A percentile compares a stretch with the other conserved stretches of the same genome.
Evolutionary conservation across 129 eudicot genomes (phyloP).

Genomic region (Artemisia tridentata): DNA sequence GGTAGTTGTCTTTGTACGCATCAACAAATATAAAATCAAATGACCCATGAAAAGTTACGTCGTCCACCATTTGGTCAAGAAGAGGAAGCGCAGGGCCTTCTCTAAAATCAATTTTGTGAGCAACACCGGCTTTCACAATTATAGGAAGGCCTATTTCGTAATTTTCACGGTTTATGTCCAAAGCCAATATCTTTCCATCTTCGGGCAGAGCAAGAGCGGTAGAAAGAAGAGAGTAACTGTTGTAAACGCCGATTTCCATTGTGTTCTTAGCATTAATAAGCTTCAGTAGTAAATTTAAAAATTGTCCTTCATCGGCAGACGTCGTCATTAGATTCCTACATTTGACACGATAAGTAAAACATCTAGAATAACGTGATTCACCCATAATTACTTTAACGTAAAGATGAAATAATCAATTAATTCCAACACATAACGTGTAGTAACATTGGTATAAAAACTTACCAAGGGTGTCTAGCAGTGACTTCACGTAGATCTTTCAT

Average conservation of each 20-base stretch:
- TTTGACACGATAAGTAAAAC: neutral
- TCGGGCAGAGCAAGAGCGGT: constrained; percentile 48
- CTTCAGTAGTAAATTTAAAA: constrained; percentile 41
- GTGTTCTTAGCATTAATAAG: constrained; percentile 46
- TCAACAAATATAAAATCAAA: too few relatives aligned
- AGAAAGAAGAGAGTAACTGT: constrained; percentile 46
- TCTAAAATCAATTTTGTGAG: too few relatives aligned
- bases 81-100: too few relatives aligned
- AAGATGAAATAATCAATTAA: too few relatives aligned
- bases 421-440: too few relatives aligned
- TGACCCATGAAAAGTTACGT: too few relatives aligned
- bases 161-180: constrained; percentile 5
- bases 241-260: constrained; percentile 44
- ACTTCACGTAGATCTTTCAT: constrained; percentile 47
- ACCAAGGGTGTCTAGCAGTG: constrained; percentile 48
- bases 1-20: too few relatives aligned
- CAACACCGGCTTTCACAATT: too few relatives aligned
- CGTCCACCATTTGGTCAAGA: too few relatives aligned
- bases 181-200: constrained; percentile 37
- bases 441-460: constrained; percentile 3
- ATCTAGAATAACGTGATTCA: too few relatives aligned
- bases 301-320: constrained; percentile 61
- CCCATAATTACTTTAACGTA: too few relatives aligned
- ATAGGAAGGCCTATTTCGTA: too few relatives aligned
- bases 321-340: constrained; percentile 54